Base-by-base conservation (phyloP, 2,329 filamentous ascomycete genomes). In the Furcasterigmium sp. region DNA sequence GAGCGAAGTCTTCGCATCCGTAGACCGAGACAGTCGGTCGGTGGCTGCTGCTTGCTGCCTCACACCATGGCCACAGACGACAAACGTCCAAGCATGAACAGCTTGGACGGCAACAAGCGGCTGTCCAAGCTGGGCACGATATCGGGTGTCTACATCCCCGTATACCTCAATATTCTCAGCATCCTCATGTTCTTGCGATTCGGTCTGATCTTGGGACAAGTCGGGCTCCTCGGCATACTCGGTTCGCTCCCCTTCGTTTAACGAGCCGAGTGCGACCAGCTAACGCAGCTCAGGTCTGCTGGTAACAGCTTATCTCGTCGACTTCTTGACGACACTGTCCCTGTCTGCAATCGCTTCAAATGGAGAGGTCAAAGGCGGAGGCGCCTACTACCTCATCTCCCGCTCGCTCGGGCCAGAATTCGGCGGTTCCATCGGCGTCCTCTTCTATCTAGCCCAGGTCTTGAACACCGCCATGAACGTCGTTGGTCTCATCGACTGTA, bases 151-250 rank as follows among this genome's bases (percentile, higher is more conserved):
- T 95, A 90, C 60, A 85, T 95, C 14, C 89, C 89, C 2, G 89
- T 89, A n/a, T 91, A 84, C 48, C 71, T 94, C 52, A 95, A 93
- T 62, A 89, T 95, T 34, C 68, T 94, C 51, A 91, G 87, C 54
- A 94, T 95, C 63, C 76, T 95, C 48, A 94, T 95, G 87, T 95
- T 95, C 65, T 72, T 95, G 54, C 80, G 89, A 18, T 95, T 95
- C 61, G 88, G 89, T 18, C 82, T 89, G 54, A 87, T 95, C 45
- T 71, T 94, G 18, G 89, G 88, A 8, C 85, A 91, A 58, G 77
- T 85, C 49, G 89, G 89, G 18, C 70, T 94, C 36, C 51, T 91
- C 35, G 89, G 87, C 39, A 93, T 90, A 62, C 69, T 94, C 58
- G 85, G 86, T 87, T 68, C 61, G 72, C 13, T 19, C 4, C 19